Base-by-base conservation (phyloP, 192 early-diverging fungal genomes). In the Lunasporangiospora selenospora region DNA sequence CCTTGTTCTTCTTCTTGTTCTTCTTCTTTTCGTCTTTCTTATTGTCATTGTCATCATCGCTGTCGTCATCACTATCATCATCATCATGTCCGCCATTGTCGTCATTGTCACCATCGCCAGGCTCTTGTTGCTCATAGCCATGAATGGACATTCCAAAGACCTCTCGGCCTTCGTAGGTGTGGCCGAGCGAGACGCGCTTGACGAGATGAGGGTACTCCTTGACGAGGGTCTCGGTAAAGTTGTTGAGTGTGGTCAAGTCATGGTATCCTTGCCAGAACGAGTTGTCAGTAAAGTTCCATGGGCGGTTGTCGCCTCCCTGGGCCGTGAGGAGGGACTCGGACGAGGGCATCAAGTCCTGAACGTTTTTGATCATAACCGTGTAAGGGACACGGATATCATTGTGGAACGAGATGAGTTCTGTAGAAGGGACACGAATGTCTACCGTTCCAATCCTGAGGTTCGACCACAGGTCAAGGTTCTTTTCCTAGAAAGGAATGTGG, bases 141-240 rank as follows among this genome's bases (percentile, higher is more conserved):
- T 58, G 57, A 34, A 81, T 80, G 41, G 64, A 62, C 59, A 81
- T 62, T 4, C 80, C 82, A 49, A 63, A 61, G 32, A 83, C 73
- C 55, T 79, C 77, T 15, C 82, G 58, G 1, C 82, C 82, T 46
- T 83, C 82, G 52, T 65, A 75, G 11, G 82, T 81, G n/a, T 64
- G 32, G 11, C 82, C 82, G 27, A 83, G 54, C 2, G 66, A 65
- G 24, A 81, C 67, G 8, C 75, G 75, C 11, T 61, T 39, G 15
- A 75, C 67, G 41, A 83, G 44, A 37, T 83, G 44, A 10, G 82
- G 82, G 39, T 75, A 81, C 21, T 64, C 58, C 10, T 71, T 27
- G 4, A 62, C 52, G 47, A 83, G 47, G 0, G 62, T 41, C 50
- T 75, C 58, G 52, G 67, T 69, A 61, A 75, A 80, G 13, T 54